phyloP scores from a whole-genome alignment of 1,139 yeast species.

The Yarrowia galli region DNA sequence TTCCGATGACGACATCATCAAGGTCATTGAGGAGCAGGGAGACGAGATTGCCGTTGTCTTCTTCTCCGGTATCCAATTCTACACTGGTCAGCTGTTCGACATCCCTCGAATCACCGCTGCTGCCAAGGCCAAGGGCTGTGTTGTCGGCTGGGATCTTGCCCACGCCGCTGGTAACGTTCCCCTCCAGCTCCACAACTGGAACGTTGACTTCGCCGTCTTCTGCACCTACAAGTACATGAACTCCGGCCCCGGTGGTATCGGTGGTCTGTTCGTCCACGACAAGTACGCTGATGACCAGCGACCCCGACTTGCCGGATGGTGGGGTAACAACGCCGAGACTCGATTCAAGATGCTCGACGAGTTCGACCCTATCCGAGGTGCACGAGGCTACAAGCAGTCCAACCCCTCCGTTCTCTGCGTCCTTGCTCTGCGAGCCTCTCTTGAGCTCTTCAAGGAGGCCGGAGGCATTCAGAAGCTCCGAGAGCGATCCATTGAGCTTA shows the following conservation, averaged over 20 bases:
- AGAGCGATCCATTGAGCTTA: constrained; percentile 63
- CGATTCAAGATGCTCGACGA: constrained; percentile 81
- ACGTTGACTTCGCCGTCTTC: constrained; percentile 92
- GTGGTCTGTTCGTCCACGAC: constrained; percentile 77
- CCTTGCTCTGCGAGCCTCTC: constrained; percentile 71
- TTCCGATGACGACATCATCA: constrained; percentile 67
- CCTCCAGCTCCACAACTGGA: constrained; percentile 80
- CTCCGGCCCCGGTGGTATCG: constrained; percentile 92
- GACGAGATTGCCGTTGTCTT: constrained; percentile 75
- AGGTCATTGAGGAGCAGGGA: constrained; percentile 62
- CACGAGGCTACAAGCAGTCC: constrained; percentile 88
- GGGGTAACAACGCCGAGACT: constrained; percentile 80
- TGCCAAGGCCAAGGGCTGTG: constrained; percentile 62
- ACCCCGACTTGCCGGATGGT: constrained; percentile 94
- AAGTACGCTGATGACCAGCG: constrained; percentile 52
- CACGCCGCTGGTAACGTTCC: constrained; percentile 93
- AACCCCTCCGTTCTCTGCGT: constrained; percentile 89
- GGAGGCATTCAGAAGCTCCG: constrained; percentile 72
- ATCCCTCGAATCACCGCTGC: constrained; percentile 68
- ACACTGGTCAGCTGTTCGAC: constrained; percentile 87
- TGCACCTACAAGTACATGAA: constrained; percentile 92
- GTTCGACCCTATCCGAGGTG: constrained; percentile 82
- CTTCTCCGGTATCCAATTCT: constrained; percentile 89
- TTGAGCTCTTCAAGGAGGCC: constrained; percentile 64
- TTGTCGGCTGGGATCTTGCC: constrained; percentile 95